Evolutionary conservation across 1,284 basidiomycete genomes (phyloP).

Genomic region (Malassezia cuniculi): DNA sequence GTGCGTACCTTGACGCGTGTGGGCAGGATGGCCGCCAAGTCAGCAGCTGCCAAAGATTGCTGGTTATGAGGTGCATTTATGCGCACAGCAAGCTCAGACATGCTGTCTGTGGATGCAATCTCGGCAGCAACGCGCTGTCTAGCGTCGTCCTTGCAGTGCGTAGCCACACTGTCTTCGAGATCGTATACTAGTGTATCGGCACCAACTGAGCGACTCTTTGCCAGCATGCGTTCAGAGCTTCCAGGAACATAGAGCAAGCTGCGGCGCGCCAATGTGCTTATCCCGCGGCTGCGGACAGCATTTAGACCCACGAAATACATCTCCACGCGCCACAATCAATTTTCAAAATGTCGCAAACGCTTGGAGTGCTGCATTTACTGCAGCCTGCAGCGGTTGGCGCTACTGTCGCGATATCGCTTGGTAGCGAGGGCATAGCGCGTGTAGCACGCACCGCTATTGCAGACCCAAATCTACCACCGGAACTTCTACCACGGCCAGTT

Average conservation of each 20-base stretch:
- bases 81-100: conserved; percentile 36
- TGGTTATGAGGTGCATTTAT: conserved; percentile 37
- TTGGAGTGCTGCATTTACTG: not conserved
- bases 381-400: conserved; percentile 3
- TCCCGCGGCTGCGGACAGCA: too few relatives aligned
- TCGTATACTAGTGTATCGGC: conserved; percentile 40
- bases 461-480: not conserved
- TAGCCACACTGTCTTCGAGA: conserved; percentile 37
- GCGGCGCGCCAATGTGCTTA: not conserved
- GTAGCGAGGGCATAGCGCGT: too few relatives aligned
- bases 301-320: too few relatives aligned
- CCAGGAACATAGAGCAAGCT: conserved; percentile 39
- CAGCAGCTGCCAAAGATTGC: conserved; percentile 19
- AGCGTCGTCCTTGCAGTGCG: conserved; percentile 35
- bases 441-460: not conserved
- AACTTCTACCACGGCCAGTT: conserved; percentile 5
- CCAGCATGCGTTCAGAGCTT: conserved; percentile 38
- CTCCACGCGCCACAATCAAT: too few relatives aligned
- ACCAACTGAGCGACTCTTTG: conserved; percentile 19
- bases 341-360: not conserved
- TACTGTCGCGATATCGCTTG: too few relatives aligned
- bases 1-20: not conserved
- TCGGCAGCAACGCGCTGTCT: conserved; percentile 24
- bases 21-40: conserved; percentile 36
- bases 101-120: conserved; percentile 14